A percentile compares a stretch with the other conserved stretches of the same genome.
Evolutionary conservation across 495 filamentous ascomycete species (phyloP).

Genomic region (Penicillium waksmanii): DNA sequence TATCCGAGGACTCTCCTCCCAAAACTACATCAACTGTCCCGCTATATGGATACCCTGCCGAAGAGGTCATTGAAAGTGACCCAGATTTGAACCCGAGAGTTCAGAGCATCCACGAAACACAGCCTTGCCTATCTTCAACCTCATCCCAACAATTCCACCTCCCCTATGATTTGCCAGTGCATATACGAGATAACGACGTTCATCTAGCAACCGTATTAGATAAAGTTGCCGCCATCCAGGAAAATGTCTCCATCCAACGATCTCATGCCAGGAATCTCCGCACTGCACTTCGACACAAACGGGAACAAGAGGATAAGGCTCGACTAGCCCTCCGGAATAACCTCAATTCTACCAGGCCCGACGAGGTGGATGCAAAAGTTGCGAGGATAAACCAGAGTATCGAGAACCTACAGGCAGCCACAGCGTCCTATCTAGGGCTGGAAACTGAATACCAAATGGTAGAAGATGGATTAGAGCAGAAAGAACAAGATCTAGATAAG

Average conservation of each 20-base stretch:
- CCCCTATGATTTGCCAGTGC: background rate
- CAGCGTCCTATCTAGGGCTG: constrained; percentile 23
- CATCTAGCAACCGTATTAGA: constrained; percentile 10
- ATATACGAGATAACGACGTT: background rate
- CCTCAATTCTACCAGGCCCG: constrained; percentile 21
- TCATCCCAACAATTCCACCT: background rate
- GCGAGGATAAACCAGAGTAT: constrained; percentile 4
- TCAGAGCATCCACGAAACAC: background rate
- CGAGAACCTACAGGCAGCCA: constrained; percentile 20
- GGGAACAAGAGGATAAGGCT: constrained; percentile 21
- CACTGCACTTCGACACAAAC: constrained; percentile 15
- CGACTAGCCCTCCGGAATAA: constrained; percentile 16
- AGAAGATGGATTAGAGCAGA: constrained; percentile 31
- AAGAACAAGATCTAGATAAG: constrained; percentile 29
- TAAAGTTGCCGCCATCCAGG: constrained; percentile 12
- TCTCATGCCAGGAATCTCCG: constrained; percentile 25
- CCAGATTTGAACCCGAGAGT: background rate
- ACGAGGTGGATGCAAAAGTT: constrained; percentile 7
- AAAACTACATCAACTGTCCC: constrained; percentile 3
- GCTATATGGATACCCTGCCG: background rate
- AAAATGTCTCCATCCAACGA: constrained; percentile 22
- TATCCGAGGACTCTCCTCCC: constrained; percentile 1
- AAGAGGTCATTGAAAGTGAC: background rate
- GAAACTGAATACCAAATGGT: constrained; percentile 31
- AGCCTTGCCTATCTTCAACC: background rate